Evolutionary conservation across 805 yeast genomes (phyloP).

Genomic region (Candida oleophila): DNA sequence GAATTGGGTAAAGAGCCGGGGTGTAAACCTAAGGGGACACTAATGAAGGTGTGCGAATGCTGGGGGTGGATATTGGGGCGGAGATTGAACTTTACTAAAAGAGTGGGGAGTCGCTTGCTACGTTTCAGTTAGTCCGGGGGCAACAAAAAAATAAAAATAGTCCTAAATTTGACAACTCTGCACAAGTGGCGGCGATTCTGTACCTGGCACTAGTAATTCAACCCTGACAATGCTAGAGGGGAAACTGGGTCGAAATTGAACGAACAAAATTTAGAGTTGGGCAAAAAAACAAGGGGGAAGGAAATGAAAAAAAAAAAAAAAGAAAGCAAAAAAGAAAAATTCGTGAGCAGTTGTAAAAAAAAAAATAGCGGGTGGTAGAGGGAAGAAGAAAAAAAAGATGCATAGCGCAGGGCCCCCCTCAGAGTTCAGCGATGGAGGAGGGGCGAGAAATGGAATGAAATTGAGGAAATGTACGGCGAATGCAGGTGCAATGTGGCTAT

Average conservation of each 20-base stretch:
- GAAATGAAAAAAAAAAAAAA: background rate
- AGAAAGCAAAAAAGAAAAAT: background rate
- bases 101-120: too few species aligned
- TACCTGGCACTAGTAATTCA: background rate
- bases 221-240: constrained; percentile 6
- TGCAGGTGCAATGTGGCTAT: background rate
- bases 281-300: constrained; percentile 1
- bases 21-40: too few species aligned
- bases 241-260: background rate
- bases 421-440: background rate
- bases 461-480: background rate
- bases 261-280: background rate
- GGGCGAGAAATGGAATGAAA: background rate
- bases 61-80: background rate
- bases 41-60: background rate
- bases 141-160: too few species aligned
- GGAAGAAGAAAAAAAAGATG: too few species aligned
- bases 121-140: too few species aligned
- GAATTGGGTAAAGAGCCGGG: background rate
- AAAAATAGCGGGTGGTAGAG: too few species aligned
- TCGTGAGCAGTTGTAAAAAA: too few species aligned
- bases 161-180: too few species aligned
- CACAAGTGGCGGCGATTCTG: background rate
- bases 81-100: too few species aligned
- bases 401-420: too few species aligned